Base-by-base conservation (phyloP, 208 protist species). In the Acanthamoeba healyi region DNA sequence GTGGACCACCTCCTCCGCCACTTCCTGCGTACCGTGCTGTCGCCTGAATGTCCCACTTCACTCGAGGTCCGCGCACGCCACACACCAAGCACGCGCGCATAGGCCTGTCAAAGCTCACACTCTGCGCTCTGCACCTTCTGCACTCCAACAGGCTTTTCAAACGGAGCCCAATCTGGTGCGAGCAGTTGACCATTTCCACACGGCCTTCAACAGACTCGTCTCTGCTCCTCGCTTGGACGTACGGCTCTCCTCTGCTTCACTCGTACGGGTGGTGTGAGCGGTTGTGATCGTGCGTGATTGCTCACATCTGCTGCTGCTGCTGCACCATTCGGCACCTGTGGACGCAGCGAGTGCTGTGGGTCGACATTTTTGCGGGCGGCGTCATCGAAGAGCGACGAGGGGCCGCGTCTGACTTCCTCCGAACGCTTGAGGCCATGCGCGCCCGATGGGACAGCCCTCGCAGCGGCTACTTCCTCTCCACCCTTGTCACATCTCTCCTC, bases 401-500 rank as follows among this genome's bases (percentile, higher is more conserved):
- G 32, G 70, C 70, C 24, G 70, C 70, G 1, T 38, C 70, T 5
- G 70, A 79, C 24, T 79, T 79, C 22, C 70, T 79, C 7, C 36
- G 70, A 32, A 79, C 70, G 15, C 70, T 79, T 24, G 70, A 79
- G 36, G 70, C 70, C 32, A 79, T 79, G 70, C 70, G 70, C 26
- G 38, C 40, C 6, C 70, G 70, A 44, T 79, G 70, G 70, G 70
- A 79, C 70, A 79, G 70, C 70, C 70, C 70, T 32, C 70, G 70
- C 36, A 79, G 38, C 70, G 40, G 70, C 70, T 79, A 49, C 70
- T 79, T 79, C 70, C 70, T 79, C 70, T 79, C 70, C 24, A 79
- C 70, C 5, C 70, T 79, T 9, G 24, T 79, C 40, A 79, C 70
- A 12, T 79, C 70, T 24, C 70, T 79, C 19, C 70, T 79, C 70